These are phyloP conservation scores for Sordariomycetes sp. DNA, from an alignment of 2,329 filamentous ascomycete species.

Conservation along the genomic window DNA sequence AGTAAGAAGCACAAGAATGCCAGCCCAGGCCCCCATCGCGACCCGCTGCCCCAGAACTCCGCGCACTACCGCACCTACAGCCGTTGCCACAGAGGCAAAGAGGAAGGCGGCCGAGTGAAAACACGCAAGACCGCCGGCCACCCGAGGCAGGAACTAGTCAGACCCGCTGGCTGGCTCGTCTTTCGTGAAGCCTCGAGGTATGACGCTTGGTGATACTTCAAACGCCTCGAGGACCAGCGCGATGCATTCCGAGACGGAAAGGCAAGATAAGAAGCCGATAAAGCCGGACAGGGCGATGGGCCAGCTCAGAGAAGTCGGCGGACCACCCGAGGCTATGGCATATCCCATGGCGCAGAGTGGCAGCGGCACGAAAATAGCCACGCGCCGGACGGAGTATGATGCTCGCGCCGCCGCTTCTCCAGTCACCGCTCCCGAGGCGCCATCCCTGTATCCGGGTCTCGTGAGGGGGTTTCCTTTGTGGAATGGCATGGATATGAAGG, in stretches of 20 bases:
- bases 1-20: neutral
- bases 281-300: constrained; percentile 56
- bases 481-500: neutral
- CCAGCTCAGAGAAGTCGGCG: constrained; percentile 46
- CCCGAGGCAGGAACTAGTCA: constrained; percentile 66
- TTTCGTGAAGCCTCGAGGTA: neutral
- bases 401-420: constrained; percentile 14
- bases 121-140: constrained; percentile 59
- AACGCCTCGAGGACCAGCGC: constrained; percentile 73
- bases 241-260: constrained; percentile 67
- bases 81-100: constrained; percentile 57
- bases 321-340: constrained; percentile 54
- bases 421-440: neutral
- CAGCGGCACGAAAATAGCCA: constrained; percentile 55
- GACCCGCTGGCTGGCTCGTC: constrained; percentile 40
- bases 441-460: neutral
- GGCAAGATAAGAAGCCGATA: constrained; percentile 60
- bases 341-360: constrained; percentile 59
- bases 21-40: neutral
- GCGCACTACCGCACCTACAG: constrained; percentile 23
- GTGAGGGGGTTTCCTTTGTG: neutral
- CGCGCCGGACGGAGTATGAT: constrained; percentile 29
- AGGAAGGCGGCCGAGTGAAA: constrained; percentile 61
- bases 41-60: neutral
- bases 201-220: constrained; percentile 59